A percentile compares a stretch with the other conserved stretches of the same genome.
Evolutionary conservation across 768 basidiomycete genomes (phyloP).

Genomic region (Kwoniella sp.): DNA sequence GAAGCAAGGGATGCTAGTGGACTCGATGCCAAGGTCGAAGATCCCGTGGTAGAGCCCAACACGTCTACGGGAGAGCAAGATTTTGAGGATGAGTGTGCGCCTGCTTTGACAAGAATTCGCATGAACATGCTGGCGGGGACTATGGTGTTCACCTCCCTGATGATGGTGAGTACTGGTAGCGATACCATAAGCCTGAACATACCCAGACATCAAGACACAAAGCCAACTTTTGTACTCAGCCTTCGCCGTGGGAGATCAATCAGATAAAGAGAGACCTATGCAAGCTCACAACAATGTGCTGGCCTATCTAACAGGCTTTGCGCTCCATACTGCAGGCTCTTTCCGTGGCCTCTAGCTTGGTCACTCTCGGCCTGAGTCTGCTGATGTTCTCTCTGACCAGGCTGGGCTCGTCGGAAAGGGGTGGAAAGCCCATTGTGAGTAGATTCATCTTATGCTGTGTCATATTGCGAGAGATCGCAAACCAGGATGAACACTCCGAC

Average conservation of each 20-base stretch:
- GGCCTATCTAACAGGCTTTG: too few relatives aligned
- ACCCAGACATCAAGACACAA: too few relatives aligned
- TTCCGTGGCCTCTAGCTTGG: conserved; percentile 18
- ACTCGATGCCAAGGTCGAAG: not conserved
- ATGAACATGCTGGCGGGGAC: conserved; percentile 12
- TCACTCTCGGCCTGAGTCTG: conserved; percentile 67
- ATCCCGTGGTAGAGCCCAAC: not conserved
- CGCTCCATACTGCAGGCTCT: conserved; percentile 8
- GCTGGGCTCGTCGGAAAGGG: conserved; percentile 63
- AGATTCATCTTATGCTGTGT: too few relatives aligned
- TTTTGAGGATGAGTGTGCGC: not conserved
- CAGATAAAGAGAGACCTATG: too few relatives aligned
- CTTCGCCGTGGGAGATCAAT: too few relatives aligned
- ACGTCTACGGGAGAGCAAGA: not conserved
- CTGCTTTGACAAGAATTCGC: not conserved
- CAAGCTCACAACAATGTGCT: too few relatives aligned
- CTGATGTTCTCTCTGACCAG: conserved; percentile 73
- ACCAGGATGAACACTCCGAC: not conserved
- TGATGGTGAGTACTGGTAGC: conserved; percentile 8
- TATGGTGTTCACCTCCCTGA: conserved; percentile 7
- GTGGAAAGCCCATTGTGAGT: conserved; percentile 65
- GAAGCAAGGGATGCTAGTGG: too few relatives aligned
- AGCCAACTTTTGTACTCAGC: not conserved
- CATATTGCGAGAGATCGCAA: too few relatives aligned
- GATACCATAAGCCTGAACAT: too few relatives aligned